Conservation (phyloP, 1,284 basidiomycete species). For the Neotropicomus parvogracilis region DNA sequence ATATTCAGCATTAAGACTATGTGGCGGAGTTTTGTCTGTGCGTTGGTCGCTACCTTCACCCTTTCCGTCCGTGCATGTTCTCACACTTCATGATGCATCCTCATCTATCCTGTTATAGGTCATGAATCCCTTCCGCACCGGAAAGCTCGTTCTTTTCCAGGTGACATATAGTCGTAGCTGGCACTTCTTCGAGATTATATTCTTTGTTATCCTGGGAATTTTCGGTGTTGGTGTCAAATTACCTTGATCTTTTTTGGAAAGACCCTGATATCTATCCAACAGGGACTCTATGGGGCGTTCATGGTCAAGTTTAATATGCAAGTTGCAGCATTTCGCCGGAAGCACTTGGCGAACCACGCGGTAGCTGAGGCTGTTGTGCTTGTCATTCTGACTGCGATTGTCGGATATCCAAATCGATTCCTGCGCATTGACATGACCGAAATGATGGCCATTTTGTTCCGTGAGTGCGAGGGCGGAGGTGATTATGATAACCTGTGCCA, state of each 20-base stretch:
- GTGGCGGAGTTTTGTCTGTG: conserved; percentile 98
- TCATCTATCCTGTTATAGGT: conserved; percentile 48
- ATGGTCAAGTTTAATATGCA: conserved; percentile 97
- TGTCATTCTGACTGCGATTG: conserved; percentile 84
- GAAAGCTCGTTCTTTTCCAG: conserved; percentile 97
- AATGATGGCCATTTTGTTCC: conserved; percentile 92
- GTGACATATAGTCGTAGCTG: conserved; percentile 97
- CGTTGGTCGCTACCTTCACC: conserved; percentile 93
- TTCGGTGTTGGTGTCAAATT: conserved; percentile 71
- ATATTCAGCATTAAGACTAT: conserved; percentile 96
- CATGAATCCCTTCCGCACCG: conserved; percentile 98
- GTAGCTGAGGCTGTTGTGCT: conserved; percentile 88
- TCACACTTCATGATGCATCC: conserved; percentile 14
- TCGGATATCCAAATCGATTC: conserved; percentile 95
- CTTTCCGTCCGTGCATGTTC: conserved; percentile 66
- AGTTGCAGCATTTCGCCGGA: conserved; percentile 89
- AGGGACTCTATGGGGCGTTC: conserved; percentile 97
- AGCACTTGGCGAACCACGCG: conserved; percentile 80
- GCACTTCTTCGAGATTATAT: conserved; percentile 99
- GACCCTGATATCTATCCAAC: conserved; percentile 12
- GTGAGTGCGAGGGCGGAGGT: conserved; percentile 93
- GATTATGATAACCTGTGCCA: conserved; percentile 94
- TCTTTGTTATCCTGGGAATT: conserved; percentile 91
- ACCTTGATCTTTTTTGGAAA: neutral
- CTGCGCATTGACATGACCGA: conserved; percentile 98